Percentiles rank a stretch among this genome's conserved stretches.
Evolutionary conservation across 2,329 filamentous ascomycete genomes (phyloP).

Genomic region (Epichloe elymi): DNA sequence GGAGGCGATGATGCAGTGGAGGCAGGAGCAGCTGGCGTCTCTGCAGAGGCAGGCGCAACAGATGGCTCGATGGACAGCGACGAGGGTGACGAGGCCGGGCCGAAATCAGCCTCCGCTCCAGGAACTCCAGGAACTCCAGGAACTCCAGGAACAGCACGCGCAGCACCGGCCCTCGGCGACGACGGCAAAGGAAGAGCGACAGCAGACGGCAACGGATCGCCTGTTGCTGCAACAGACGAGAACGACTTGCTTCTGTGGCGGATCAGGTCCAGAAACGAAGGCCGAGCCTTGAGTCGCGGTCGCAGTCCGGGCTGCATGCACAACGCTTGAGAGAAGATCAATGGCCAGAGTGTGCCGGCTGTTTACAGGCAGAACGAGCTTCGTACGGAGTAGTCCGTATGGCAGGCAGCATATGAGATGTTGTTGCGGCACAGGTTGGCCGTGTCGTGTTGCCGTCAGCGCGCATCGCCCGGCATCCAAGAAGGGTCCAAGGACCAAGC

Average conservation of each 20-base stretch:
- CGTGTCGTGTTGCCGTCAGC: too few relatives aligned
- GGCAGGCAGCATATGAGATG: background rate
- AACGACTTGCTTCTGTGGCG: constrained; percentile 19
- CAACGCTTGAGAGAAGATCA: constrained; percentile 1
- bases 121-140: background rate
- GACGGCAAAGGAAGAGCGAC: constrained; percentile 2
- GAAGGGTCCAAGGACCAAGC: too few relatives aligned
- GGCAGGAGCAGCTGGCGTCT: constrained; percentile 5
- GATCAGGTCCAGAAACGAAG: constrained; percentile 39
- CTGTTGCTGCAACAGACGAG: background rate
- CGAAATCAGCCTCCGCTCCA: background rate
- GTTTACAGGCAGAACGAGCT: background rate
- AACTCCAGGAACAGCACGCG: background rate
- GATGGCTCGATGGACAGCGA: background rate
- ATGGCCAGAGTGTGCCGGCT: background rate
- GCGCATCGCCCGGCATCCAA: too few relatives aligned
- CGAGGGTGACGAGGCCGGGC: background rate
- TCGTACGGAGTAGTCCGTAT: background rate
- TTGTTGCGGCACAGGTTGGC: background rate
- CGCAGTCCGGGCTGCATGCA: constrained; percentile 40
- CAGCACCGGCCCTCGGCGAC: background rate
- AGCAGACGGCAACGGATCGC: constrained; percentile 1
- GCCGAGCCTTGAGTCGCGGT: constrained; percentile 36
- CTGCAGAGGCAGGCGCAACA: background rate
- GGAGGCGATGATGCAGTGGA: constrained; percentile 23